These are phyloP conservation scores for Lactarius quietus DNA, from an alignment of 768 basidiomycete genomes.

Conservation along the genomic window DNA sequence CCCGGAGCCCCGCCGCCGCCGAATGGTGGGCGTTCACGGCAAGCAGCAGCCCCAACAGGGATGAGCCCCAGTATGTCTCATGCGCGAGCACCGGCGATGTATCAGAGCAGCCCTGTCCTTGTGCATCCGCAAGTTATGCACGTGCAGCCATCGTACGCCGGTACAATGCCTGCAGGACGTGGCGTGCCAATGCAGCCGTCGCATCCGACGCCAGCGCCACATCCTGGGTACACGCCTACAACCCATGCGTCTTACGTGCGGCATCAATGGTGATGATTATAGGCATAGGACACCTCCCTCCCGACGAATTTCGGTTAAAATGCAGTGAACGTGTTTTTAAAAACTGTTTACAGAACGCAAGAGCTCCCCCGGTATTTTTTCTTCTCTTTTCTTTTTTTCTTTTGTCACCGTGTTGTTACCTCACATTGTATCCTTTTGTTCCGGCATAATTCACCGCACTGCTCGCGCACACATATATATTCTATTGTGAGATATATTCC, in stretches of 20 bases:
- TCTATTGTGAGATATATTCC: conserved; percentile 25
- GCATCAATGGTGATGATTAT: conserved; percentile 6
- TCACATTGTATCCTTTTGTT: conserved; percentile 16
- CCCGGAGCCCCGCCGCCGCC: conserved; percentile 37
- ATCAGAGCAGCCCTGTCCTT: conserved; percentile 63
- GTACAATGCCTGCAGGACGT: conserved; percentile 35
- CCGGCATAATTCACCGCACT: background rate
- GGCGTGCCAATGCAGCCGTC: conserved; percentile 40
- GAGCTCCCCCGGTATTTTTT: background rate
- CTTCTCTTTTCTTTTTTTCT: background rate
- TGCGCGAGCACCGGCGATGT: conserved; percentile 47
- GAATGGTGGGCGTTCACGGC: conserved; percentile 39
- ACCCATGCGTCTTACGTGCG: conserved; percentile 15
- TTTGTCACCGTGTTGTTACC: background rate
- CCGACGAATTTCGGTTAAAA: conserved; percentile 3
- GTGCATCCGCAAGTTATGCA: conserved; percentile 46
- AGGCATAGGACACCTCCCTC: background rate
- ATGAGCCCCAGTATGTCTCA: conserved; percentile 69
- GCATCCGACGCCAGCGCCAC: conserved; percentile 32
- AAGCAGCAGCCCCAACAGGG: conserved; percentile 38
- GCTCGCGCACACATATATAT: conserved; percentile 3
- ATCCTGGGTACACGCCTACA: conserved; percentile 17
- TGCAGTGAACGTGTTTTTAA: background rate
- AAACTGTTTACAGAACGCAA: conserved; percentile 6
- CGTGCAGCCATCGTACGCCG: conserved; percentile 36